phyloP scores from a whole-genome alignment of 345 rosid genomes.

The Moricandia moricandioides region DNA sequence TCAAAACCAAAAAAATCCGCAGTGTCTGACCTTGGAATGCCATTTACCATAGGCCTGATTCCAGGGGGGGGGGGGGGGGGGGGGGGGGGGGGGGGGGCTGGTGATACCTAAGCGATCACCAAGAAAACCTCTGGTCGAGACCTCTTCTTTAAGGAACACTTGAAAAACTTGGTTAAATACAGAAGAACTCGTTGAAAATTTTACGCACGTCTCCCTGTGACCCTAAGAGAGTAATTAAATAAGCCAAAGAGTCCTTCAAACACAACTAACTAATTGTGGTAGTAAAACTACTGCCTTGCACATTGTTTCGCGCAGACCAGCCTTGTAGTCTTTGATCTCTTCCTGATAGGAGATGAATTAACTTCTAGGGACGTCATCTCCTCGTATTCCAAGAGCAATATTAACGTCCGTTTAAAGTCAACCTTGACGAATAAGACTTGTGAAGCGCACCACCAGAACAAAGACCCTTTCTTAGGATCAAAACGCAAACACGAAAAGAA shows the following conservation, averaged over 20 bases:
- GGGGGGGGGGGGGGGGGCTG: no score
- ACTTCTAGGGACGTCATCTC: conserved; percentile 75
- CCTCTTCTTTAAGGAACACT: conserved; percentile 73
- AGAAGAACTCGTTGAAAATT: conserved; percentile 70
- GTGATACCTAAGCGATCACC: conserved; percentile 52
- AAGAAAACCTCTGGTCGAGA: conserved; percentile 70
- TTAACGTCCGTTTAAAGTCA: conserved; percentile 61
- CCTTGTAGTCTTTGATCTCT: conserved; percentile 68
- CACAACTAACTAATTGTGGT: conserved; percentile 11
- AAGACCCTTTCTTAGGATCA: conserved; percentile 79
- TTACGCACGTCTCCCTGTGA: conserved; percentile 74
- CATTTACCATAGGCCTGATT: conserved; percentile 66
- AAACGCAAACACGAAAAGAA: conserved; percentile 73
- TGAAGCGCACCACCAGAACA: conserved; percentile 56
- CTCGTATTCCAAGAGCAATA: conserved; percentile 69
- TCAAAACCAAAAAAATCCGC: conserved; percentile 60
- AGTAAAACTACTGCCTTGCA: conserved; percentile 72
- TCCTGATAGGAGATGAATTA: conserved; percentile 37
- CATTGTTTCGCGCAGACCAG: conserved; percentile 58
- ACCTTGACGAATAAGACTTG: conserved; percentile 67
- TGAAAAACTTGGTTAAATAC: conserved; percentile 68
- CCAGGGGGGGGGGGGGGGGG: no score
- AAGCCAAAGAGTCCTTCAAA: conserved; percentile 26
- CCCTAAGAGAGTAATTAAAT: conserved; percentile 36
- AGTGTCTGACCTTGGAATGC: conserved; percentile 58